Conservation (phyloP, 192 early-diverging fungal species). For the Coemansia asiatica region DNA sequence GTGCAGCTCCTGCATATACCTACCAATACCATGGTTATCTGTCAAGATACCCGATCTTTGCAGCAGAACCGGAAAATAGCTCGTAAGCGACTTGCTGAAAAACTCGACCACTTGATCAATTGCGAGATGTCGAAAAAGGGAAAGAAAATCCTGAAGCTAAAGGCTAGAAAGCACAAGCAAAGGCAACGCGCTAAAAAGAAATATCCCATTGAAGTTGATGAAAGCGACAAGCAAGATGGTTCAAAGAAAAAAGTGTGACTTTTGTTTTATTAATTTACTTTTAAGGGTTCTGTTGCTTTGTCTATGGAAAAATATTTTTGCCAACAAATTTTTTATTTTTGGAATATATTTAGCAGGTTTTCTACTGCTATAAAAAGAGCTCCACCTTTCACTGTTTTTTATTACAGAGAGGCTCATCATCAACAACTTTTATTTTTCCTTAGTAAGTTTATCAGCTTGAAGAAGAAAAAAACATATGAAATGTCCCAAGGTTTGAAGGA, state of each 20-base stretch:
- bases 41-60: conserved; percentile 73
- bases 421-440: too few species aligned
- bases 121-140: conserved; percentile 62
- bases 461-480: too few species aligned
- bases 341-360: too few species aligned
- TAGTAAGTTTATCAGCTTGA: too few species aligned
- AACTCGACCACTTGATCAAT: conserved; percentile 71
- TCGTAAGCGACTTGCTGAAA: conserved; percentile 59
- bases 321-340: too few species aligned
- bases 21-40: conserved; percentile 62
- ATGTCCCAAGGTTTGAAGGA: too few species aligned
- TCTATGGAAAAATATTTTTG: too few species aligned
- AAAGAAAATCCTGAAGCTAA: conserved; percentile 63
- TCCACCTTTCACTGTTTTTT: too few species aligned
- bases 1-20: conserved; percentile 73
- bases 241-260: background rate
- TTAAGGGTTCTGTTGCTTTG: too few species aligned
- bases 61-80: conserved; percentile 74
- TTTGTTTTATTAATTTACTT: too few species aligned
- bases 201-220: conserved; percentile 27
- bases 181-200: conserved; percentile 61
- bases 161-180: conserved; percentile 59
- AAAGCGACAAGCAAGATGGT: background rate
- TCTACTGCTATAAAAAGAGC: too few species aligned
- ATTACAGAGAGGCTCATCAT: too few species aligned